Evolutionary conservation across 2,329 filamentous ascomycete species (phyloP).

Genomic region (Colletotrichum aenigma): DNA sequence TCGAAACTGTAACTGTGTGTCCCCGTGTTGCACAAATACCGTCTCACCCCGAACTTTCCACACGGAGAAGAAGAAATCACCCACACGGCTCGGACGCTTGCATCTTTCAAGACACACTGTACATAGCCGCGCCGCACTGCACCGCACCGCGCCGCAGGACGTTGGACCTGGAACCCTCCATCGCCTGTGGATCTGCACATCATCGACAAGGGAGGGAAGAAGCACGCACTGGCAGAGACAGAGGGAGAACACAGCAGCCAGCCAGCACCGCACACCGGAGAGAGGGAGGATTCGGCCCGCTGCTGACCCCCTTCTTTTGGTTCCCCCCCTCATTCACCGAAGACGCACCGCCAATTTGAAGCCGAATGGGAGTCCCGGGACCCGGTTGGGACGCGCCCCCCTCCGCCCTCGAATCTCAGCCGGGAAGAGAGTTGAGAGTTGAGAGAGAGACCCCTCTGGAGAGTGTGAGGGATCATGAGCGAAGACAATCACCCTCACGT

Average conservation of each 20-base stretch:
- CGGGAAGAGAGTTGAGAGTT: not conserved
- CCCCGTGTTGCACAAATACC: not conserved
- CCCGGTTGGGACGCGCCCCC: conserved; percentile 4
- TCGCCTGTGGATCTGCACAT: conserved; percentile 8
- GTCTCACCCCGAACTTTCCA: not conserved
- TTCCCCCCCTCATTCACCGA: not conserved
- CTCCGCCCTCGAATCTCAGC: not conserved
- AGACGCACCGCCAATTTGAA: not conserved
- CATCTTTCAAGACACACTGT: not conserved
- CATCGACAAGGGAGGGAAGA: not conserved
- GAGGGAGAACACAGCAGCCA: not conserved
- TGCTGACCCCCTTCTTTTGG: not conserved
- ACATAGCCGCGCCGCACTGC: not conserved
- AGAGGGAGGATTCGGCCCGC: not conserved
- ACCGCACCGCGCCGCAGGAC: not conserved
- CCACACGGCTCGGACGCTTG: not conserved
- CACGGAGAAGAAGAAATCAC: not conserved
- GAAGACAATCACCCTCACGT: not conserved
- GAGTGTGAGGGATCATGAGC: not conserved
- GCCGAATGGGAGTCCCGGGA: conserved; percentile 11
- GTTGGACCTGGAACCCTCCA: not conserved
- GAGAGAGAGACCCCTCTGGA: not conserved
- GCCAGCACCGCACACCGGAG: not conserved
- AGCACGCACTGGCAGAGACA: not conserved
- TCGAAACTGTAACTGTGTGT: not conserved